Percentiles rank a stretch among this genome's conserved stretches.
Evolutionary conservation across 176 grass and related monocot species (phyloP).

Genomic region (Cocos nucifera): DNA sequence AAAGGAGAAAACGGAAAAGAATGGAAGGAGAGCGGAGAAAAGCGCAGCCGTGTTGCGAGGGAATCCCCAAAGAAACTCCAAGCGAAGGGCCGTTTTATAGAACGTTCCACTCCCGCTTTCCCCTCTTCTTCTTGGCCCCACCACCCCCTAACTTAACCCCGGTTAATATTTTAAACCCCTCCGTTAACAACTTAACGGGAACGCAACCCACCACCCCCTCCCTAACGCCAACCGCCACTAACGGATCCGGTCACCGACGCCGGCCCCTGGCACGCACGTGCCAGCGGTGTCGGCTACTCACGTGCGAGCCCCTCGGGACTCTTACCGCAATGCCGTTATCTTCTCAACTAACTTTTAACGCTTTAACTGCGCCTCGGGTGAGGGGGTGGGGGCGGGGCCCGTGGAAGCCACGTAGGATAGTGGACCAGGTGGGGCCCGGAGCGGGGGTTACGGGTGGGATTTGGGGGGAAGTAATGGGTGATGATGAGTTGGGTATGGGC

Average conservation of each 20-base stretch:
- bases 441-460: background rate
- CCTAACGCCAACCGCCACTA: conserved; percentile 2
- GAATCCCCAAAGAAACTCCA: no score
- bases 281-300: background rate
- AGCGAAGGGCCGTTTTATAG: conserved; percentile 12
- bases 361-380: background rate
- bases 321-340: background rate
- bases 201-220: background rate
- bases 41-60: no score
- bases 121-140: background rate
- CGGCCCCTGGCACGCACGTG: background rate
- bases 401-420: background rate
- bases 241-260: background rate
- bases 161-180: conserved; percentile 2
- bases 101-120: background rate
- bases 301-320: background rate
- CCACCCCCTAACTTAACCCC: conserved; percentile 3
- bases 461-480: background rate
- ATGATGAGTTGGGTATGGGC: background rate
- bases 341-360: no score
- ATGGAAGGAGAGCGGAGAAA: background rate
- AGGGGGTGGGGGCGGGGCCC: background rate
- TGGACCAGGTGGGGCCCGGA: background rate
- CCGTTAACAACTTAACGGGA: no score
- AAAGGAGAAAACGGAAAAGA: background rate